Conservation (phyloP, 768 basidiomycete species). For the Cystobasidium ongulense region DNA sequence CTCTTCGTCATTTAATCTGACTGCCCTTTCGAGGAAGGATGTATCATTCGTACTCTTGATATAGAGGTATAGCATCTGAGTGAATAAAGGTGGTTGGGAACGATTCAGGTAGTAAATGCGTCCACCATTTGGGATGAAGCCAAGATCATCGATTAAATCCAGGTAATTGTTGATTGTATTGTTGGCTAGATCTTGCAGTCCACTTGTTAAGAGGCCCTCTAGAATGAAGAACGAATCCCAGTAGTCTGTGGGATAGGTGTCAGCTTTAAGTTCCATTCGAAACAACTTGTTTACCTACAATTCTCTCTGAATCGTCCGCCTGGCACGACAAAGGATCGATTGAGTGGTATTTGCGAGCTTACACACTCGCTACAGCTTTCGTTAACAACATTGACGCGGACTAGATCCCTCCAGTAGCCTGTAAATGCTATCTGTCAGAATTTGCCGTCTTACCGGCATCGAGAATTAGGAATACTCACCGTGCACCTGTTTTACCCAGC, state of each 20-base stretch:
- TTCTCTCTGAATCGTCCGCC: constrained; percentile 65
- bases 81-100: constrained; percentile 53
- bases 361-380: constrained; percentile 64
- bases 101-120: constrained; percentile 75
- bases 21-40: constrained; percentile 63
- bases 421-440: neutral
- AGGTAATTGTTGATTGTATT: constrained; percentile 84
- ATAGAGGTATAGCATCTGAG: constrained; percentile 81
- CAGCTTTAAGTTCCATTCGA: neutral
- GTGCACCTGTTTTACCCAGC: constrained; percentile 71
- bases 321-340: constrained; percentile 83
- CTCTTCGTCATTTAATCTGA: constrained; percentile 82
- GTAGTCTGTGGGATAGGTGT: constrained; percentile 49
- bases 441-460: neutral
- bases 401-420: constrained; percentile 70
- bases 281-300: constrained; percentile 1
- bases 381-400: constrained; percentile 48
- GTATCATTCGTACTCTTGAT: constrained; percentile 63
- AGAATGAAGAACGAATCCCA: constrained; percentile 74
- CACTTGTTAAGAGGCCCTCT: constrained; percentile 73
- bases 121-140: constrained; percentile 92
- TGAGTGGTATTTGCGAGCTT: constrained; percentile 77
- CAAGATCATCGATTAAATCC: constrained; percentile 75
- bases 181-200: constrained; percentile 64
- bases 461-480: constrained; percentile 32